Percentiles rank a stretch among this genome's conserved stretches.
These are phyloP conservation scores for Ophiocordyceps sinensis DNA, from an alignment of 2,329 filamentous ascomycete species.

Conservation along the genomic window DNA sequence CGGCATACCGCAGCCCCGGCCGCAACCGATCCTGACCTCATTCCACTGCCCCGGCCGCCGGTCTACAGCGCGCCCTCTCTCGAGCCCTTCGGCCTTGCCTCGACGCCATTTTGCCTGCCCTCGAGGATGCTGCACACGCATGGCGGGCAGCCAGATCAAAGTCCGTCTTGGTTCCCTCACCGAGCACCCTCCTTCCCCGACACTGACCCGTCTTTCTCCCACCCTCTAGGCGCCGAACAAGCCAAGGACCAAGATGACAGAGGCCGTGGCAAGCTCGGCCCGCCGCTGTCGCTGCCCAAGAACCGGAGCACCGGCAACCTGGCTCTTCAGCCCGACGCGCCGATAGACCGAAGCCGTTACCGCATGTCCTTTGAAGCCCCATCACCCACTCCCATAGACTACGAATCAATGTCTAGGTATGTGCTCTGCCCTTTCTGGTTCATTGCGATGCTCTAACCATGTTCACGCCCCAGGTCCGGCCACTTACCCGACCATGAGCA, in stretches of 20 bases:
- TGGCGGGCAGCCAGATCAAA: slow-evolving; percentile 26
- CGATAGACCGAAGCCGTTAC: slow-evolving; percentile 43
- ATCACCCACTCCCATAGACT: slow-evolving; percentile 40
- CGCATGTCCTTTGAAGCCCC: slow-evolving; percentile 68
- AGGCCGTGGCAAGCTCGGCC: slow-evolving; percentile 29
- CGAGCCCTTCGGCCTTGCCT: not conserved
- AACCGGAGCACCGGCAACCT: slow-evolving; percentile 53
- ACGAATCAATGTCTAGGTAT: slow-evolving; percentile 62
- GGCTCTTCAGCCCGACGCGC: slow-evolving; percentile 28
- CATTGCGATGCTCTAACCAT: not conserved
- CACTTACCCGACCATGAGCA: slow-evolving; percentile 78
- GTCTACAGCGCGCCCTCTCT: not conserved
- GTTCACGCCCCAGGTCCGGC: slow-evolving; percentile 48
- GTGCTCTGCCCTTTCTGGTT: slow-evolving; percentile 5
- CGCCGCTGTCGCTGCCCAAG: slow-evolving; percentile 41
- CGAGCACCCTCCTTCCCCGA: not conserved
- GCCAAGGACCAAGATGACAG: slow-evolving; percentile 20
- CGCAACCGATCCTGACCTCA: slow-evolving; percentile 4
- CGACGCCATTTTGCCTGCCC: slow-evolving; percentile 10
- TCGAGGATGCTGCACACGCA: slow-evolving; percentile 29
- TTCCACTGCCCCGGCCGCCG: slow-evolving; percentile 6
- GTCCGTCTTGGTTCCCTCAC: slow-evolving; percentile 12
- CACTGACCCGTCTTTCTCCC: slow-evolving; percentile 6
- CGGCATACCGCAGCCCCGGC: slow-evolving; percentile 1
- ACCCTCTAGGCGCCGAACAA: slow-evolving; percentile 17